A percentile compares a stretch with the other conserved stretches of the same genome.
phyloP scores from a whole-genome alignment of 75 land plant species.

The Sequoia sempervirens region DNA sequence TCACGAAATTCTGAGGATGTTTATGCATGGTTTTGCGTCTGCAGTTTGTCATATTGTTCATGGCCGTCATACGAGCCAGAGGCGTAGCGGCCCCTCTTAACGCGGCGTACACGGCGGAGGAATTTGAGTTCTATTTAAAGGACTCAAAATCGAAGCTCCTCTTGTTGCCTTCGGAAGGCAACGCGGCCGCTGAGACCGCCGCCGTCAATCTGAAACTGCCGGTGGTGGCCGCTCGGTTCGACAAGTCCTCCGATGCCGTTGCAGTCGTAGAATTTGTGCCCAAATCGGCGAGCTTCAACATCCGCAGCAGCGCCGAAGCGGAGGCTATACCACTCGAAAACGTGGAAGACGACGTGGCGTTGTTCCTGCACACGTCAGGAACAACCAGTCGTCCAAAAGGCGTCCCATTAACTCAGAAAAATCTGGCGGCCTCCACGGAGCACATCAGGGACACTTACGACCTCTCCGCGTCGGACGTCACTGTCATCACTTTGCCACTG shows the following conservation, averaged over 20 bases:
- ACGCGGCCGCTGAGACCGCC: conserved; percentile 65
- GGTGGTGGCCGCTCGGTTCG: conserved; percentile 17
- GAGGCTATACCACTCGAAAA: conserved; percentile 10
- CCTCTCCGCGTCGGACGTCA: conserved; percentile 62
- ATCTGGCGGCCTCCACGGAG: conserved; percentile 69
- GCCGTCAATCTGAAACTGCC: conserved; percentile 66
- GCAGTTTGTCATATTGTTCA: conserved; percentile 79
- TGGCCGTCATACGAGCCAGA: conserved; percentile 74
- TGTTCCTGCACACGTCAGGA: conserved; percentile 97
- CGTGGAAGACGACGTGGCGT: conserved; percentile 64
- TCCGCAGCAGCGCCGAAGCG: background rate
- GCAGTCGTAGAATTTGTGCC: conserved; percentile 4
- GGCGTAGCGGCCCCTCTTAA: conserved; percentile 91
- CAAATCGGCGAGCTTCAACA: conserved; percentile 15
- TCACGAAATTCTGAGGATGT: too few relatives aligned
- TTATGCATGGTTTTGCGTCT: background rate
- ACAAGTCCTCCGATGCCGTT: background rate
- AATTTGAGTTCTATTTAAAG: conserved; percentile 81
- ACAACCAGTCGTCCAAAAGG: conserved; percentile 98
- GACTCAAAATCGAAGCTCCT: conserved; percentile 78
- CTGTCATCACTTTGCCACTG: conserved; percentile 77
- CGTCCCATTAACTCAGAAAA: conserved; percentile 82
- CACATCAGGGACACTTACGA: conserved; percentile 69
- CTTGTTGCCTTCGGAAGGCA: conserved; percentile 56
- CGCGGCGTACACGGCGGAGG: conserved; percentile 84